Percentiles rank a stretch among this genome's conserved stretches.
Evolutionary conservation across 768 basidiomycete species (phyloP).

Genomic region (Rhodotorula kratochvilovae): DNA sequence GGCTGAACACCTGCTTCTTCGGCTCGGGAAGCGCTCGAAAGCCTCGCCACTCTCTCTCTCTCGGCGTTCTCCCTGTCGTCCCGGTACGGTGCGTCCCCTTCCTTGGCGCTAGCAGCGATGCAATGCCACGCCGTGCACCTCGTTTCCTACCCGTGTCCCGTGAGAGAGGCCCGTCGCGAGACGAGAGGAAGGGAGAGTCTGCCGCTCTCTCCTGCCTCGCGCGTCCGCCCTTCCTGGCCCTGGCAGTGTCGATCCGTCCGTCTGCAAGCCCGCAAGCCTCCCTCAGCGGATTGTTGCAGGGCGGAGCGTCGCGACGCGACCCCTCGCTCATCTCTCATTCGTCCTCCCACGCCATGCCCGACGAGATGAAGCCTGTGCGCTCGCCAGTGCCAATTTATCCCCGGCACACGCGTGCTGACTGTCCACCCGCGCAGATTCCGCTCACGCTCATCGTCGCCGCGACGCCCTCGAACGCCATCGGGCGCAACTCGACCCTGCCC

Average conservation of each 20-base stretch:
- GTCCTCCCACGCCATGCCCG: not conserved
- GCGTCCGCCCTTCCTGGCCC: no score
- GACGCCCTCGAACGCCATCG: slow-evolving; percentile 81
- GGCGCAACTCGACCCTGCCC: slow-evolving; percentile 66
- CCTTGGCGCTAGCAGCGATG: no score
- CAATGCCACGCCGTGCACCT: no score
- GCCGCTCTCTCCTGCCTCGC: no score
- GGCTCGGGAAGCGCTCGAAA: not conserved
- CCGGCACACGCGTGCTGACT: not conserved
- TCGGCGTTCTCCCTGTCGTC: not conserved
- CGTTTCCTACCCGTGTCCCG: no score
- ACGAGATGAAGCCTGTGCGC: slow-evolving; percentile 28
- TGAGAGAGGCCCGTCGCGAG: no score
- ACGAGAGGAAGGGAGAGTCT: no score
- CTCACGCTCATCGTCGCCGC: slow-evolving; percentile 91
- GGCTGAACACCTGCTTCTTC: not conserved
- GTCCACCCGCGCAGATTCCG: not conserved
- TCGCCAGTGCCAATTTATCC: no score
- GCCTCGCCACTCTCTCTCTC: not conserved
- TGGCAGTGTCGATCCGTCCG: no score
- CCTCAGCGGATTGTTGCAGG: not conserved
- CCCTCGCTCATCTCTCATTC: not conserved
- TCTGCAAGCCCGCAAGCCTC: no score
- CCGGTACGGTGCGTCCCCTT: no score
- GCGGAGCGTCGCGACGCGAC: not conserved